Evolutionary conservation across 2,329 filamentous ascomycete genomes (phyloP).

Genomic region (Aspergillus carbonarius): DNA sequence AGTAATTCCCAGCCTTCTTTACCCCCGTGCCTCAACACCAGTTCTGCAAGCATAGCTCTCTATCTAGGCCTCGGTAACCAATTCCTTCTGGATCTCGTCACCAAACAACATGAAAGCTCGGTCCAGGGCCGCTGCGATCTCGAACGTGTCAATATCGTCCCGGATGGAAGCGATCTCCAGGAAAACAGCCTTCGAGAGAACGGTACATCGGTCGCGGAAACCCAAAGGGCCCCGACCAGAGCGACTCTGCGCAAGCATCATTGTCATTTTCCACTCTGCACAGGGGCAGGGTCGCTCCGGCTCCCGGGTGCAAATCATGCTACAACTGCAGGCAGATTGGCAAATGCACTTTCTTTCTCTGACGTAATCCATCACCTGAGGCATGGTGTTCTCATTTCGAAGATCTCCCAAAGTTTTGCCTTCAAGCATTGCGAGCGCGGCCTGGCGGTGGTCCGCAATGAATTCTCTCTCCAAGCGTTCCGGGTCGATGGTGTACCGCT

Average conservation of each 20-base stretch:
- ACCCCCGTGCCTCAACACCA: neutral
- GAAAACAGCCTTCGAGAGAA: constrained; percentile 32
- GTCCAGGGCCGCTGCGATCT: constrained; percentile 25
- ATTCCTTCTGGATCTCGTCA: constrained; percentile 33
- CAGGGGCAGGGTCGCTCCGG: constrained; percentile 36
- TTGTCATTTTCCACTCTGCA: constrained; percentile 33
- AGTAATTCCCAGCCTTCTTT: neutral
- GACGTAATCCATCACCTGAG: constrained; percentile 26
- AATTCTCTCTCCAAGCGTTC: constrained; percentile 26
- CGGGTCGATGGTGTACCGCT: constrained; percentile 16
- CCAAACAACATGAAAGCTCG: constrained; percentile 27
- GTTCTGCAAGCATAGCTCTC: neutral
- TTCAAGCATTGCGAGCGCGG: constrained; percentile 35
- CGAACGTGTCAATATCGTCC: constrained; percentile 19
- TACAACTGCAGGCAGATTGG: constrained; percentile 32
- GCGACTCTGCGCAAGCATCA: constrained; percentile 27
- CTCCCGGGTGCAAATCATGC: constrained; percentile 33
- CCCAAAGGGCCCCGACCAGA: constrained; percentile 18
- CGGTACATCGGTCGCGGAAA: constrained; percentile 23
- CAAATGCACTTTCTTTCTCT: constrained; percentile 40
- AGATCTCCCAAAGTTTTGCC: constrained; percentile 37
- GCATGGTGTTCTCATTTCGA: constrained; percentile 27
- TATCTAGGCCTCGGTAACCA: constrained; percentile 8
- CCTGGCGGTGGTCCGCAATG: constrained; percentile 33
- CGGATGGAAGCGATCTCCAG: constrained; percentile 29